Percentiles rank a stretch among this genome's conserved stretches.
Conservation (phyloP, 495 filamentous ascomycete genomes). For the Aspergillus sclerotiicarbonarius region DNA sequence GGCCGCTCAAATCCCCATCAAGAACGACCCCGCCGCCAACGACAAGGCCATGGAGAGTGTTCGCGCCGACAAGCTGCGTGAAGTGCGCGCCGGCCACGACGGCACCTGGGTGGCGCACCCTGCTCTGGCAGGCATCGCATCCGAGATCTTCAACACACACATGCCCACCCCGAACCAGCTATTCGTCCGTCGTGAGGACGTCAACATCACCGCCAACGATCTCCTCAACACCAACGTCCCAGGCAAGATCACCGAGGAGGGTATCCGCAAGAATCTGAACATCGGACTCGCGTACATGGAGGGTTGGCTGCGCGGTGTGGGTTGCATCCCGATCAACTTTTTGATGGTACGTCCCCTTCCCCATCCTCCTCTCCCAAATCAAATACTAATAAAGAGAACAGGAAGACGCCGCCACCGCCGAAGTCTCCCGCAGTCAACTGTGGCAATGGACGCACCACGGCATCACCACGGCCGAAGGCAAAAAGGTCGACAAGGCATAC, state of each 20-base stretch:
- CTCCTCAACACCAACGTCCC: constrained; percentile 98
- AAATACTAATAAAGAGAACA: constrained; percentile 27
- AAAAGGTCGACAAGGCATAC: constrained; percentile 89
- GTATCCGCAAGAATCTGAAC: constrained; percentile 96
- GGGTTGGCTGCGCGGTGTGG: constrained; percentile 91
- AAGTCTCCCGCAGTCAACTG: constrained; percentile 87
- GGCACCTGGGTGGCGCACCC: constrained; percentile 98
- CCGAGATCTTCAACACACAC: constrained; percentile 95
- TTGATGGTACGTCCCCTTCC: constrained; percentile 64
- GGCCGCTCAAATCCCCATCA: constrained; percentile 99
- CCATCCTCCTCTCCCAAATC: neutral
- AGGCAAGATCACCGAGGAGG: constrained; percentile 88
- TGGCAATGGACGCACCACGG: constrained; percentile 96
- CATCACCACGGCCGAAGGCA: constrained; percentile 82
- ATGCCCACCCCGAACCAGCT: constrained; percentile 99
- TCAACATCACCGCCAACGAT: constrained; percentile 81
- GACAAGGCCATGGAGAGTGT: constrained; percentile 75
- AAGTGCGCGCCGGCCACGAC: constrained; percentile 94
- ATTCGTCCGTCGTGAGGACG: constrained; percentile 85
- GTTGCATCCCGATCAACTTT: constrained; percentile 97
- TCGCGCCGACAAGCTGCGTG: constrained; percentile 91
- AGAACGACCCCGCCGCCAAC: constrained; percentile 55
- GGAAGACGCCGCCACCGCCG: constrained; percentile 96
- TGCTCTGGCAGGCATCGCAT: constrained; percentile 83
- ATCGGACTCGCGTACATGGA: constrained; percentile 97